phyloP scores from a whole-genome alignment of 805 yeast species.

The Lipomyces japonicus region DNA sequence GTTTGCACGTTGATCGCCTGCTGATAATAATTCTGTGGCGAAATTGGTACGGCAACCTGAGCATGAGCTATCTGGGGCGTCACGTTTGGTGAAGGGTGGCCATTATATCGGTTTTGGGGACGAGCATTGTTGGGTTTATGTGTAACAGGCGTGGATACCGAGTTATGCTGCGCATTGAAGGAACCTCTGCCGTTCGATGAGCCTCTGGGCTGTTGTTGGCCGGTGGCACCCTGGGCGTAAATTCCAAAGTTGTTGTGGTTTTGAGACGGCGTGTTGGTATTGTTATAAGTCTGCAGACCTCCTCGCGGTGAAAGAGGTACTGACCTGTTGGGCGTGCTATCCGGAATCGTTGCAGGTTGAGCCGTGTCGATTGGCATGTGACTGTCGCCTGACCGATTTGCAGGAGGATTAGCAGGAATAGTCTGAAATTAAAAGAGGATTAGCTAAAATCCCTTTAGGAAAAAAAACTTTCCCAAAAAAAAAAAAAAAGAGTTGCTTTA shows the following conservation, averaged over 20 bases:
- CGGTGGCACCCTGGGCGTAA: conserved; percentile 3
- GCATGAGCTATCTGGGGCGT: conserved; percentile 23
- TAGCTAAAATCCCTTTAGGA: conserved; percentile 6
- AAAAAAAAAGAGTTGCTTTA: neutral
- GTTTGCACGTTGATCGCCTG: neutral
- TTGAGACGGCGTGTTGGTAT: neutral
- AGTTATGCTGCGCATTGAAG: conserved; percentile 8
- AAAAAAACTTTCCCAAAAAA: conserved; percentile 8
- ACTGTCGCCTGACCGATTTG: conserved; percentile 18
- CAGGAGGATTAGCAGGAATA: too few species aligned
- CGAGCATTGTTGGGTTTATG: conserved; percentile 19
- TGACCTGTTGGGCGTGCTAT: conserved; percentile 9
- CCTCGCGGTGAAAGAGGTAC: conserved; percentile 25
- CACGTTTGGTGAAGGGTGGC: conserved; percentile 22
- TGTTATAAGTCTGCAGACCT: conserved; percentile 13
- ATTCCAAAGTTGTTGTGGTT: conserved; percentile 6
- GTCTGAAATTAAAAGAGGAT: too few species aligned
- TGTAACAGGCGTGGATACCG: conserved; percentile 5
- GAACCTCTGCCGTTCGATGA: conserved; percentile 12
- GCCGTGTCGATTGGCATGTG: conserved; percentile 27
- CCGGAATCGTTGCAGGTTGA: conserved; percentile 4
- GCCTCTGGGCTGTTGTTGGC: conserved; percentile 21
- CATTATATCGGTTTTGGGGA: conserved; percentile 7
- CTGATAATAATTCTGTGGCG: neutral
- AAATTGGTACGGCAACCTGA: conserved; percentile 7